A percentile compares a stretch with the other conserved stretches of the same genome.
phyloP scores from a whole-genome alignment of 805 yeast species.

The Priceomyces haplophilus region DNA sequence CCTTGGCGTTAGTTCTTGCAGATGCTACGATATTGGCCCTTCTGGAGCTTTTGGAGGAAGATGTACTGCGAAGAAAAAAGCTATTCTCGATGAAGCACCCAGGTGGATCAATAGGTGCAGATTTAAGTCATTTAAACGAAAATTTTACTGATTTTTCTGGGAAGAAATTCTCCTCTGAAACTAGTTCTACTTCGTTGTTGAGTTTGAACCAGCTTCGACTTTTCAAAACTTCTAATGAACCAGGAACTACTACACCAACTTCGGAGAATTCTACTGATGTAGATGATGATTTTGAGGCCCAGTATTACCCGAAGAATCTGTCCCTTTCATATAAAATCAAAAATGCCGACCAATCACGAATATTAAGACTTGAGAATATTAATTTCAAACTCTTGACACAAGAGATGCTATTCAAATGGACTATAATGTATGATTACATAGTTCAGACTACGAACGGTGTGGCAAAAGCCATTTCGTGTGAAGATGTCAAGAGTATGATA shows the following conservation, averaged over 20 bases:
- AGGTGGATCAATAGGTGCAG: slow-evolving; percentile 83
- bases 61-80: slow-evolving; percentile 49
- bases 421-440: slow-evolving; percentile 32
- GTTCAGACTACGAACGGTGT: background rate
- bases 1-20: slow-evolving; percentile 69
- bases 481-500: slow-evolving; percentile 3
- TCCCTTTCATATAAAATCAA: slow-evolving; percentile 19
- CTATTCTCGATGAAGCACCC: slow-evolving; percentile 77
- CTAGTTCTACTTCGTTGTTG: slow-evolving; percentile 10
- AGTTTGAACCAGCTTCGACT: slow-evolving; percentile 13
- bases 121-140: slow-evolving; percentile 35
- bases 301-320: slow-evolving; percentile 10
- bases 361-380: slow-evolving; percentile 10
- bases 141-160: slow-evolving; percentile 11
- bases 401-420: slow-evolving; percentile 29
- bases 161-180: slow-evolving; percentile 12
- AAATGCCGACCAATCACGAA: slow-evolving; percentile 14
- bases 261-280: slow-evolving; percentile 23
- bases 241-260: slow-evolving; percentile 8
- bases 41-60: slow-evolving; percentile 61
- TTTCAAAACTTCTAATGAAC: background rate
- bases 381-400: slow-evolving; percentile 25
- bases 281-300: slow-evolving; percentile 9
- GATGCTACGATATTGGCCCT: slow-evolving; percentile 78
- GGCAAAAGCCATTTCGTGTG: slow-evolving; percentile 3